phyloP scores from a whole-genome alignment of 257 asterid genomes.

The Scutellaria galericulata region DNA sequence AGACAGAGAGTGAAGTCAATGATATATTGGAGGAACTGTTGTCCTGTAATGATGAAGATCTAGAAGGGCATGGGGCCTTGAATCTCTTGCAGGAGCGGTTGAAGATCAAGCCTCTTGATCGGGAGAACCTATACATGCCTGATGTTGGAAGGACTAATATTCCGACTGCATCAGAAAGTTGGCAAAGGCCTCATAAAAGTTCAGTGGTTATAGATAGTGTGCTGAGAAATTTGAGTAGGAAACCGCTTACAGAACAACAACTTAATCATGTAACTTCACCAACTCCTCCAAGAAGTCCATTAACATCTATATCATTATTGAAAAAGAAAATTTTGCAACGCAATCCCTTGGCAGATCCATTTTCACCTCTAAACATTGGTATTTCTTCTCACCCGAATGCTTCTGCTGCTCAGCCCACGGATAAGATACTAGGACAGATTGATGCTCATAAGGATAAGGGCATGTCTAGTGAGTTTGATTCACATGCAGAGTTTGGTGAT shows the following conservation, averaged over 20 bases:
- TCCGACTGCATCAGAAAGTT: conserved; percentile 47
- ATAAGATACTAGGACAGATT: conserved; percentile 44
- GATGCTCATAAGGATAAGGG: conserved; percentile 39
- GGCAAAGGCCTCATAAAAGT: conserved; percentile 48
- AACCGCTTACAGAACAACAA: conserved; percentile 38
- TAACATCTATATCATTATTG: conserved; percentile 58
- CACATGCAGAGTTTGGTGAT: conserved; percentile 40
- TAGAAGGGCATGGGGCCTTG: conserved; percentile 65
- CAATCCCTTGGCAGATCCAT: conserved; percentile 63
- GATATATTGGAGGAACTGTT: conserved; percentile 58
- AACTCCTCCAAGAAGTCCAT: conserved; percentile 72
- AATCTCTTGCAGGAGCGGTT: conserved; percentile 70
- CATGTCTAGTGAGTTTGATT: conserved; percentile 45
- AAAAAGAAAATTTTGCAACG: conserved; percentile 53
- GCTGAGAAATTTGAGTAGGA: conserved; percentile 48
- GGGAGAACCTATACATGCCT: conserved; percentile 44
- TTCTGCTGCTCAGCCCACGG: conserved; percentile 36
- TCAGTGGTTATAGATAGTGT: conserved; percentile 45
- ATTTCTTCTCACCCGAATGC: conserved; percentile 36
- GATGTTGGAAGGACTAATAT: conserved; percentile 51
- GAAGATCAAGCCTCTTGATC: conserved; percentile 68
- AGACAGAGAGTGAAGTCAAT: conserved; percentile 42
- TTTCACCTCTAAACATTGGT: conserved; percentile 58
- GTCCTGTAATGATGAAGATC: conserved; percentile 54
- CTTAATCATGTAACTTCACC: conserved; percentile 51